These are phyloP conservation scores for Daldinia bambusicola DNA, from an alignment of 495 filamentous ascomycete species.

Conservation along the genomic window DNA sequence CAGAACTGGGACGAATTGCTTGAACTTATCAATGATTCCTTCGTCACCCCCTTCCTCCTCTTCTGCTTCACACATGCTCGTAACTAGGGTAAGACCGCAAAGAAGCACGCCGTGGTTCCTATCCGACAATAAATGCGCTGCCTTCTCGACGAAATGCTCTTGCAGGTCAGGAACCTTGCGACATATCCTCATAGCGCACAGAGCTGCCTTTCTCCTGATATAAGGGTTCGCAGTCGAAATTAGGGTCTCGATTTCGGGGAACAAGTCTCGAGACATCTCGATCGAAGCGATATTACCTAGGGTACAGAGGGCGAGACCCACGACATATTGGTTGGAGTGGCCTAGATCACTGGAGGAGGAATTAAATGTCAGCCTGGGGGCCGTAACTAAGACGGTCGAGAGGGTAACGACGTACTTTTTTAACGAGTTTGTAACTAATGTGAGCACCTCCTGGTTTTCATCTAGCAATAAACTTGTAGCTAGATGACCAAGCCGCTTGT, in stretches of 20 bases:
- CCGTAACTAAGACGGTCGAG: not conserved
- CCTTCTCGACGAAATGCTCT: slow-evolving; percentile 96
- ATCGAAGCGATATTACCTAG: slow-evolving; percentile 96
- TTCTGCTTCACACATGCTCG: slow-evolving; percentile 92
- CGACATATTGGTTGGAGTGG: slow-evolving; percentile 98
- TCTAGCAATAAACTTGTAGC: slow-evolving; percentile 96
- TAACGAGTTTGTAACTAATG: slow-evolving; percentile 94
- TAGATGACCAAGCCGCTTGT: slow-evolving; percentile 95
- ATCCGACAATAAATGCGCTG: slow-evolving; percentile 86
- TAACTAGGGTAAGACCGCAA: slow-evolving; percentile 90
- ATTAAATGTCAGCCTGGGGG: slow-evolving; percentile 47
- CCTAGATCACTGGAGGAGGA: slow-evolving; percentile 77
- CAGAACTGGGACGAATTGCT: slow-evolving; percentile 79
- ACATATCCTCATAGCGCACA: slow-evolving; percentile 99
- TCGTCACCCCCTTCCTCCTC: slow-evolving; percentile 88
- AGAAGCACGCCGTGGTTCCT: slow-evolving; percentile 93
- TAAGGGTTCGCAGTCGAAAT: slow-evolving; percentile 95
- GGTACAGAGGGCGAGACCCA: slow-evolving; percentile 93
- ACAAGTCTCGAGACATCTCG: slow-evolving; percentile 98
- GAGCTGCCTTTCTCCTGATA: slow-evolving; percentile 93
- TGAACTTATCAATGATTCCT: slow-evolving; percentile 87
- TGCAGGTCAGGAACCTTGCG: slow-evolving; percentile 97
- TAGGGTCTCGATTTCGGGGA: slow-evolving; percentile 90
- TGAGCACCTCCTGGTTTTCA: slow-evolving; percentile 98
- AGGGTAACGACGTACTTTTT: slow-evolving; percentile 75